These are phyloP conservation scores for Colletotrichum sp. DNA, from an alignment of 2,329 filamentous ascomycete genomes.

Conservation along the genomic window DNA sequence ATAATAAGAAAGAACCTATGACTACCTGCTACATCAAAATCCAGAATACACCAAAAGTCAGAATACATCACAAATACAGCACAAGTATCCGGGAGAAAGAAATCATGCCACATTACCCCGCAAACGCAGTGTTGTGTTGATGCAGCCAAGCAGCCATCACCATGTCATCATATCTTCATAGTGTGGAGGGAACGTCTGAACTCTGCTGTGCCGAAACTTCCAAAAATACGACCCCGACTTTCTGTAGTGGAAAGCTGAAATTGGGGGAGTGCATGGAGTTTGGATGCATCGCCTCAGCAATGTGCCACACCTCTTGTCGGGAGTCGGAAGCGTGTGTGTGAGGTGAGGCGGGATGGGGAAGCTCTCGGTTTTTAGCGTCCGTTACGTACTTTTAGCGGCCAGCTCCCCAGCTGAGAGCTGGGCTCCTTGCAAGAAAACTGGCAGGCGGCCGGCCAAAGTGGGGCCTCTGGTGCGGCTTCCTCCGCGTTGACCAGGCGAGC, in stretches of 20 bases:
- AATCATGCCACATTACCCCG: not conserved
- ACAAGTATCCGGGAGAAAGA: not conserved
- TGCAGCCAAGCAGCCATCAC: not conserved
- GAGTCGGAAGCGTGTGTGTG: not conserved
- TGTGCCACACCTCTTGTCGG: not conserved
- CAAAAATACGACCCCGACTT: not conserved
- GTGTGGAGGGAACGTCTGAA: not conserved
- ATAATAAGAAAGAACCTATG: not conserved
- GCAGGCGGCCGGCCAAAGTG: not conserved
- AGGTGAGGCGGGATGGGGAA: not conserved
- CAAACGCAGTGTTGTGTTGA: not conserved
- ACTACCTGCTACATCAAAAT: not conserved
- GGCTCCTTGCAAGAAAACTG: not conserved
- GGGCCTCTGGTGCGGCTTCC: conserved; percentile 1
- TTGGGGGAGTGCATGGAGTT: not conserved
- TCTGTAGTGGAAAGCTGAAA: not conserved
- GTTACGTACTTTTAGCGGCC: not conserved
- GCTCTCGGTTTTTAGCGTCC: not conserved
- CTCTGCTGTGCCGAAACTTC: not conserved
- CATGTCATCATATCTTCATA: conserved; percentile 1
- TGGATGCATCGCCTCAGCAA: not conserved
- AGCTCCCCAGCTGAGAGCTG: not conserved
- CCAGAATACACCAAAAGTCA: not conserved
- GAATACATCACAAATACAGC: not conserved
- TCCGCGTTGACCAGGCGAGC: conserved; percentile 14